Percentiles rank a stretch among this genome's conserved stretches.
phyloP scores from a whole-genome alignment of 306 rosid species.

The Quercus parvula region DNA sequence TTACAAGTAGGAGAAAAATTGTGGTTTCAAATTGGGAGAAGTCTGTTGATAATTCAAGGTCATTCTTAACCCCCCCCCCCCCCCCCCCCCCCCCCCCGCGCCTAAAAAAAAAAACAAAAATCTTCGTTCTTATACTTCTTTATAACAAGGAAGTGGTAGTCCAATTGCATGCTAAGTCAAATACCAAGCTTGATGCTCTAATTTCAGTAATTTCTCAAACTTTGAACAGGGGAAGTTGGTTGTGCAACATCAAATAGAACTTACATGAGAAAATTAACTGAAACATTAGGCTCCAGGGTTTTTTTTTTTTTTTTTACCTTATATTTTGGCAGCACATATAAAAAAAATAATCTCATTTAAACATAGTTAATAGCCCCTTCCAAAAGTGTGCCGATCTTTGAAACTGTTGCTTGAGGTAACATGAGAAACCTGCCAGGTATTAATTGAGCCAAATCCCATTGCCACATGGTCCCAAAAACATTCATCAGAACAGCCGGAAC shows the following conservation, averaged over 20 bases:
- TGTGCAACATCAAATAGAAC: neutral
- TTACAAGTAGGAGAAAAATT: too few relatives aligned
- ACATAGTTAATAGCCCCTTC: neutral
- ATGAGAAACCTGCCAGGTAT: neutral
- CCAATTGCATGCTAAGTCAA: too few relatives aligned
- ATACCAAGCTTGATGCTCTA: too few relatives aligned
- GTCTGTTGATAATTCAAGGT: too few relatives aligned
- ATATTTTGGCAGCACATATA: too few relatives aligned
- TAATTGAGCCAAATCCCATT: slow-evolving; percentile 13
- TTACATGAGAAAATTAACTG: neutral
- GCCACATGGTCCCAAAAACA: neutral
- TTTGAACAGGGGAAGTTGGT: too few relatives aligned
- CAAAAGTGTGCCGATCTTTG: neutral
- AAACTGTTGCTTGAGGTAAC: neutral
- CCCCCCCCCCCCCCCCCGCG: too few relatives aligned
- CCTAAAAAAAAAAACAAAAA: neutral
- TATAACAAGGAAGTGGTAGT: too few relatives aligned
- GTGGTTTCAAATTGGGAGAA: too few relatives aligned
- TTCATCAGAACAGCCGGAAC: neutral
- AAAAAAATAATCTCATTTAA: neutral
- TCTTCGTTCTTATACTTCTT: neutral
- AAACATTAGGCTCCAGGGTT: neutral
- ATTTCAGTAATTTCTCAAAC: too few relatives aligned
- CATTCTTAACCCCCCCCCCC: too few relatives aligned
- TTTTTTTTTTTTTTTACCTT: too few relatives aligned